phyloP scores from a whole-genome alignment of 129 eudicot species.

The Flaveria ramosissima region DNA sequence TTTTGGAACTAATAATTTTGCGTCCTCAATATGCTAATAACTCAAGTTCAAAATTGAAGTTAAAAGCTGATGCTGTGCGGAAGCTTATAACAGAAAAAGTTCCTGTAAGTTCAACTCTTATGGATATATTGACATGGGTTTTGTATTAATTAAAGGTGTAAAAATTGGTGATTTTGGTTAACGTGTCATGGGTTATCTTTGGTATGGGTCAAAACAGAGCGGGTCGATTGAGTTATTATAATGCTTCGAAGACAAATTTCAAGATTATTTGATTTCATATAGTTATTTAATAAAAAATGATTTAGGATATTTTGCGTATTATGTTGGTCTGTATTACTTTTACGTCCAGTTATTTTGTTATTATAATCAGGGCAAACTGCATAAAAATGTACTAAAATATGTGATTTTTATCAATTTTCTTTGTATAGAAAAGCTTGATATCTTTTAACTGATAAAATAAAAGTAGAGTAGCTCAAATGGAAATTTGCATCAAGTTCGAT shows the following conservation, averaged over 20 bases:
- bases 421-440: background rate
- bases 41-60: constrained; percentile 51
- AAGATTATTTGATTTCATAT: background rate
- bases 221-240: background rate
- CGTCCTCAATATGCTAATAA: constrained; percentile 47
- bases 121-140: background rate
- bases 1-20: constrained; percentile 68
- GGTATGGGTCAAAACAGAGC: background rate
- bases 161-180: background rate
- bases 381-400: background rate
- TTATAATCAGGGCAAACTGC: background rate
- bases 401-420: background rate
- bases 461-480: background rate
- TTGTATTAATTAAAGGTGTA: background rate
- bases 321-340: background rate
- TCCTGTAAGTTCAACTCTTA: constrained; percentile 56
- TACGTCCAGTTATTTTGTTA: background rate
- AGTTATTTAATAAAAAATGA: background rate
- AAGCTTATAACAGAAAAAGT: constrained; percentile 65
- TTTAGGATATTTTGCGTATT: background rate
- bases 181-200: background rate
- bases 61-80: constrained; percentile 71
- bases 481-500: background rate
- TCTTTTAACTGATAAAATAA: background rate
- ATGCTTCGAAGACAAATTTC: background rate